Evolutionary conservation across 306 rosid genomes (phyloP).

Genomic region (Datisca glomerata): DNA sequence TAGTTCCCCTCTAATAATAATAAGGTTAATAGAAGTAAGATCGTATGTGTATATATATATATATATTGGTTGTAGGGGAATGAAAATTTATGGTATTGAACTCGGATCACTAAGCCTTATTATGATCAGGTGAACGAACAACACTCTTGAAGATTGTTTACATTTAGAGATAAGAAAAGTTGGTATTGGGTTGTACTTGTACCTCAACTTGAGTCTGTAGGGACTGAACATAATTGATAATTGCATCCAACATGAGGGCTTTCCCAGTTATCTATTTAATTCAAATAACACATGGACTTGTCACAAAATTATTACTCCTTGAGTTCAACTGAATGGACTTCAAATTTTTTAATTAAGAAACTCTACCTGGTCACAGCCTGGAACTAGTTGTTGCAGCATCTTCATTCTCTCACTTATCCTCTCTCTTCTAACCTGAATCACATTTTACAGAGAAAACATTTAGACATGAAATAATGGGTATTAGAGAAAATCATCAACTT

Average conservation of each 20-base stretch:
- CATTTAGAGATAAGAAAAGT: no score
- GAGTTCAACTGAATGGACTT: no score
- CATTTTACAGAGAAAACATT: neutral
- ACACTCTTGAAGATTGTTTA: no score
- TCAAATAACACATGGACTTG: conserved; percentile 30
- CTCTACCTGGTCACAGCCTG: conserved; percentile 86
- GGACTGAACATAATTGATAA: no score
- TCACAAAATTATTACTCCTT: conserved; percentile 14
- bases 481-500: no score
- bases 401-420: conserved; percentile 92
- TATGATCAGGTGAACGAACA: no score
- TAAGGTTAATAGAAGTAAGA: no score
- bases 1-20: no score
- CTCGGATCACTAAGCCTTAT: neutral
- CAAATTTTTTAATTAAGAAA: no score
- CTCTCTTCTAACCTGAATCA: conserved; percentile 77
- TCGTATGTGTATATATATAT: no score
- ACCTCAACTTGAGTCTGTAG: conserved; percentile 97
- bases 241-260: conserved; percentile 91
- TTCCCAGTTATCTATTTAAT: conserved; percentile 62
- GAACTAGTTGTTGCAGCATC: conserved; percentile 70
- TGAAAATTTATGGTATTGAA: neutral
- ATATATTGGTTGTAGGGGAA: no score
- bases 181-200: no score
- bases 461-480: neutral